phyloP scores from a whole-genome alignment of 768 basidiomycete genomes.

The Boletus rufocinnamomeus region DNA sequence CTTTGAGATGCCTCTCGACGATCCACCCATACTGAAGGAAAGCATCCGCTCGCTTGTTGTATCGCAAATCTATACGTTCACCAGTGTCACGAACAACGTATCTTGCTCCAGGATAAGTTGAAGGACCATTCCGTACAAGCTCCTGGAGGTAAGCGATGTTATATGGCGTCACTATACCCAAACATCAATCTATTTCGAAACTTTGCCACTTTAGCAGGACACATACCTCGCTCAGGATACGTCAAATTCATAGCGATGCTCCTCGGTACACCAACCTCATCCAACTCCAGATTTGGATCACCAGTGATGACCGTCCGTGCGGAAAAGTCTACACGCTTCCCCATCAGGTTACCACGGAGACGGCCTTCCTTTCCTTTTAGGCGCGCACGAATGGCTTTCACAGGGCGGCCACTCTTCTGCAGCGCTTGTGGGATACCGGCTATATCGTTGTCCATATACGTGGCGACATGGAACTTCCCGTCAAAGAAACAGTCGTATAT shows the following conservation, averaged over 20 bases:
- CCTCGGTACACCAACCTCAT: slow-evolving; percentile 94
- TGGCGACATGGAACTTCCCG: slow-evolving; percentile 92
- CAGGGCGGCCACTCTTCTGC: slow-evolving; percentile 95
- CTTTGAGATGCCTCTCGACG: slow-evolving; percentile 95
- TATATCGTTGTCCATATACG: slow-evolving; percentile 99
- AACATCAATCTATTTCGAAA: slow-evolving; percentile 10
- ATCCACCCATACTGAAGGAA: slow-evolving; percentile 98
- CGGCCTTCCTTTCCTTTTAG: slow-evolving; percentile 99
- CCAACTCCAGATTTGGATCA: slow-evolving; percentile 94
- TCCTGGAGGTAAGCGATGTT: slow-evolving; percentile 95
- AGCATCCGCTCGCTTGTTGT: slow-evolving; percentile 94
- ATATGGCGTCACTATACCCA: slow-evolving; percentile 83
- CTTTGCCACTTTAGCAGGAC: neutral
- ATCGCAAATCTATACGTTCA: slow-evolving; percentile 94
- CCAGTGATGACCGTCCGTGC: slow-evolving; percentile 99
- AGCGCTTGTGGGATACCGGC: slow-evolving; percentile 96
- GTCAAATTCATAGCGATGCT: slow-evolving; percentile 98
- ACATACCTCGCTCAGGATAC: slow-evolving; percentile 90
- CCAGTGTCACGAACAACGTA: slow-evolving; percentile 98
- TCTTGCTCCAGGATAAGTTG: slow-evolving; percentile 92
- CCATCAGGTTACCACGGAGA: slow-evolving; percentile 97
- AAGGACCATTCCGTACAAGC: slow-evolving; percentile 92
- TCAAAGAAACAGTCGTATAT: neutral
- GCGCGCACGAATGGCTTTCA: slow-evolving; percentile 97
- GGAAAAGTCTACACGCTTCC: slow-evolving; percentile 99